phyloP scores from a whole-genome alignment of 2,329 filamentous ascomycete species.

The Colletotrichum lindemuthianum region DNA sequence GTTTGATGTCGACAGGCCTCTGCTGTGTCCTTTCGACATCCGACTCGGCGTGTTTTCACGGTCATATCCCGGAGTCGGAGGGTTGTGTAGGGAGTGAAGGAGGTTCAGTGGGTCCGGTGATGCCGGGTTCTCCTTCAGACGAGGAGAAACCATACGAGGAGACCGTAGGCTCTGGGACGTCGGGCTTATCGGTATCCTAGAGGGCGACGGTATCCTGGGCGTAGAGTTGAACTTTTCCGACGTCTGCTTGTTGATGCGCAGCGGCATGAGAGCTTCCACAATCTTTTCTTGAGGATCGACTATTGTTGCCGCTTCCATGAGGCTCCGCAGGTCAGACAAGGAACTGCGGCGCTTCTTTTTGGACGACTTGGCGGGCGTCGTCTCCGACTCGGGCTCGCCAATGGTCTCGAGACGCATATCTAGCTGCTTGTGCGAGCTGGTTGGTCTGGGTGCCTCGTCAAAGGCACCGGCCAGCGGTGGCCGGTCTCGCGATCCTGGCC shows the following conservation, averaged over 20 bases:
- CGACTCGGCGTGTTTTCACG: constrained; percentile 23
- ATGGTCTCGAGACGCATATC: constrained; percentile 69
- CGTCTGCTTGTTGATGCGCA: constrained; percentile 63
- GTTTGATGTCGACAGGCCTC: constrained; percentile 62
- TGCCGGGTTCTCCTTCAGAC: constrained; percentile 58
- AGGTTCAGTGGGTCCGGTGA: constrained; percentile 28
- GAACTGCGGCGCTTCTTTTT: constrained; percentile 91
- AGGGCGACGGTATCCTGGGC: constrained; percentile 55
- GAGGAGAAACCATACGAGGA: constrained; percentile 45
- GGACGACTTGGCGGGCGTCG: constrained; percentile 49
- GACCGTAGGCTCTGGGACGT: constrained; percentile 50
- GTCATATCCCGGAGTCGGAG: constrained; percentile 4
- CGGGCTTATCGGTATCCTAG: constrained; percentile 64
- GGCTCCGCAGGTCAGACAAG: constrained; percentile 81
- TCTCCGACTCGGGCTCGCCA: constrained; percentile 61
- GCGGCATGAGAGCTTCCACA: constrained; percentile 54
- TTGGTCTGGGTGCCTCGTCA: constrained; percentile 66
- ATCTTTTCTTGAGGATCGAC: constrained; percentile 51
- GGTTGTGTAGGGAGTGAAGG: constrained; percentile 17
- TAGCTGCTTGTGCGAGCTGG: constrained; percentile 63
- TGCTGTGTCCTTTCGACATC: constrained; percentile 50
- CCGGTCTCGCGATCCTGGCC: constrained; percentile 68
- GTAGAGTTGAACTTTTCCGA: constrained; percentile 68
- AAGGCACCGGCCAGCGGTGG: constrained; percentile 71
- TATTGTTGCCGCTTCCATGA: constrained; percentile 71